These are phyloP conservation scores for Phytophthora ramorum DNA, from an alignment of 352 stramenopile genomes.

Conservation along the genomic window DNA sequence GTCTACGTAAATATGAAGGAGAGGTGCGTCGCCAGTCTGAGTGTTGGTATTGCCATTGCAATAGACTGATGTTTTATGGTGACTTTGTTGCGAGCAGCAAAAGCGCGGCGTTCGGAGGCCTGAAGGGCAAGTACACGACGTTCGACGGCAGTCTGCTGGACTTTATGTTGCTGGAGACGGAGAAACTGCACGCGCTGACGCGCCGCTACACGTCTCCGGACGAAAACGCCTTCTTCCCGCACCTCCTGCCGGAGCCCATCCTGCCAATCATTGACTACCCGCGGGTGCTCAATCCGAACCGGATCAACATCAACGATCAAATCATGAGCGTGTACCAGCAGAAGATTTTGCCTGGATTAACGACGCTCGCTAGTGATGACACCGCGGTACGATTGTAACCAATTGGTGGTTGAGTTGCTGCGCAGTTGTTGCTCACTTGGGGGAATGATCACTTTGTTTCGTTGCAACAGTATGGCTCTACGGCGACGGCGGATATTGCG, in stretches of 20 bases:
- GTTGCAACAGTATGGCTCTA: conserved; percentile 73
- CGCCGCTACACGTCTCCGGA: conserved; percentile 98
- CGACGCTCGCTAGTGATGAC: conserved; percentile 88
- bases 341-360: conserved; percentile 94
- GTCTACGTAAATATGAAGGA: conserved; percentile 95
- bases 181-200: conserved; percentile 94
- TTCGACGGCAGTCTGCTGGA: conserved; percentile 92
- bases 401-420: background rate
- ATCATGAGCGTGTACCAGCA: conserved; percentile 97
- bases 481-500: conserved; percentile 90
- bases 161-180: conserved; percentile 98
- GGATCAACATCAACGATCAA: conserved; percentile 98
- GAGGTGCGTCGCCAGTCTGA: conserved; percentile 35
- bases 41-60: conserved; percentile 1
- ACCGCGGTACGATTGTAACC: conserved; percentile 53
- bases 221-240: conserved; percentile 98
- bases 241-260: conserved; percentile 91
- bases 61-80: background rate
- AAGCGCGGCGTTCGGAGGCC: conserved; percentile 73
- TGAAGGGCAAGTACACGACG: conserved; percentile 87
- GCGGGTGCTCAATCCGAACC: conserved; percentile 92
- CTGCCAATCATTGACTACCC: conserved; percentile 94
- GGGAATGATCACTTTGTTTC: conserved; percentile 1
- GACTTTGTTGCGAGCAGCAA: conserved; percentile 35
- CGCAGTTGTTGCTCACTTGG: conserved; percentile 2